These are phyloP conservation scores for Holtermannia corniformis DNA, from an alignment of 768 basidiomycete genomes.

Conservation along the genomic window DNA sequence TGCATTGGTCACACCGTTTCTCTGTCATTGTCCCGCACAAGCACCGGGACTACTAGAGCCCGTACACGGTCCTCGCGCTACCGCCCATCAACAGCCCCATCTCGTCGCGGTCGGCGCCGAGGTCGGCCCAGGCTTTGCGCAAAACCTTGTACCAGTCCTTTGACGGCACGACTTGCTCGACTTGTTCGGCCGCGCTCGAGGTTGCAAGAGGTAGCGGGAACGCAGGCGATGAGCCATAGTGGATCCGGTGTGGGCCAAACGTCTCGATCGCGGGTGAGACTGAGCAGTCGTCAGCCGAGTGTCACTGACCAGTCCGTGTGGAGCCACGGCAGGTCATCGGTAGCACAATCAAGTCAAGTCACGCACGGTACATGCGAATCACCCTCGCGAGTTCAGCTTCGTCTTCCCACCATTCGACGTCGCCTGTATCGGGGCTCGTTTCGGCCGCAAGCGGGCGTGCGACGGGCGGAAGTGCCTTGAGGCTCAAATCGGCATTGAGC, in stretches of 20 bases:
- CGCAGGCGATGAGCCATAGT: constrained; percentile 30
- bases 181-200: background rate
- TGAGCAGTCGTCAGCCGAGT: constrained; percentile 3
- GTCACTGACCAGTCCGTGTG: background rate
- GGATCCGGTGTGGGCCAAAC: constrained; percentile 35
- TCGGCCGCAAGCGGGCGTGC: background rate
- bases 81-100: constrained; percentile 23
- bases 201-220: constrained; percentile 6
- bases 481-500: constrained; percentile 26
- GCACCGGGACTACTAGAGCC: constrained; percentile 2
- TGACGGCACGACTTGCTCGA: constrained; percentile 12
- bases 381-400: constrained; percentile 28
- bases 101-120: constrained; percentile 27
- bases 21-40: background rate
- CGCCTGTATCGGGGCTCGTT: constrained; percentile 2
- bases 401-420: constrained; percentile 26
- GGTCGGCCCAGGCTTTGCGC: constrained; percentile 13
- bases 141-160: constrained; percentile 29
- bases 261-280: constrained; percentile 36
- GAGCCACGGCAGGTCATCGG: background rate
- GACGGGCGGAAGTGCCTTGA: constrained; percentile 32
- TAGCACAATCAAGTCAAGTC: background rate
- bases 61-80: constrained; percentile 23
- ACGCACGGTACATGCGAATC: constrained; percentile 35
- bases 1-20: background rate